Evolutionary conservation across 345 rosid species (phyloP).

Genomic region (Citrus trifoliata): DNA sequence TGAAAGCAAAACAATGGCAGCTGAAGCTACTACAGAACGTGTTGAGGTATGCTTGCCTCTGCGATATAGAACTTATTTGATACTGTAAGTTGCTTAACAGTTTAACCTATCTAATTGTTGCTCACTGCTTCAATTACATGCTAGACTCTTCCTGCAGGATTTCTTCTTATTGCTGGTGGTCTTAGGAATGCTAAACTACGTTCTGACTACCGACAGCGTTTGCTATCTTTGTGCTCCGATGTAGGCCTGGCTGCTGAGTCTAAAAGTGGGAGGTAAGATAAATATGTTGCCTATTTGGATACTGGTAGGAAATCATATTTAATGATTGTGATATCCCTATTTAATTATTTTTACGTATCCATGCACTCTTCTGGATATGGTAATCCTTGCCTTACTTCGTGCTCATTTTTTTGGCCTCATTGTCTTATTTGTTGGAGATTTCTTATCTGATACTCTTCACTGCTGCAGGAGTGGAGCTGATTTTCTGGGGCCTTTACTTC

Average conservation of each 20-base stretch:
- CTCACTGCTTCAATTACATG: slow-evolving; percentile 55
- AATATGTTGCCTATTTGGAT: slow-evolving; percentile 16
- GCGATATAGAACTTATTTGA: slow-evolving; percentile 2
- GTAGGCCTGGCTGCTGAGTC: slow-evolving; percentile 98
- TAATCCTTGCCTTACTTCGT: background rate
- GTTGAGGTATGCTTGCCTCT: slow-evolving; percentile 62
- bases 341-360: slow-evolving; percentile 8
- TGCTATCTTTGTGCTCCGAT: slow-evolving; percentile 96
- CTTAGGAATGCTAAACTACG: slow-evolving; percentile 74
- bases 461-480: slow-evolving; percentile 95
- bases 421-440: slow-evolving; percentile 12
- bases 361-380: background rate
- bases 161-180: slow-evolving; percentile 81
- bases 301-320: background rate
- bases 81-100: slow-evolving; percentile 9
- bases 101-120: slow-evolving; percentile 29
- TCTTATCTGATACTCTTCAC: slow-evolving; percentile 16
- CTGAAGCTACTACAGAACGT: slow-evolving; percentile 90
- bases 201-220: slow-evolving; percentile 87
- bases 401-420: background rate
- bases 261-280: slow-evolving; percentile 80
- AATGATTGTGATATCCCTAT: background rate
- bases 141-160: slow-evolving; percentile 99
- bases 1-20: slow-evolving; percentile 78
- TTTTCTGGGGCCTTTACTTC: slow-evolving; percentile 91